Base-by-base conservation (phyloP, 345 rosid genomes). In the Jatropha curcas region DNA sequence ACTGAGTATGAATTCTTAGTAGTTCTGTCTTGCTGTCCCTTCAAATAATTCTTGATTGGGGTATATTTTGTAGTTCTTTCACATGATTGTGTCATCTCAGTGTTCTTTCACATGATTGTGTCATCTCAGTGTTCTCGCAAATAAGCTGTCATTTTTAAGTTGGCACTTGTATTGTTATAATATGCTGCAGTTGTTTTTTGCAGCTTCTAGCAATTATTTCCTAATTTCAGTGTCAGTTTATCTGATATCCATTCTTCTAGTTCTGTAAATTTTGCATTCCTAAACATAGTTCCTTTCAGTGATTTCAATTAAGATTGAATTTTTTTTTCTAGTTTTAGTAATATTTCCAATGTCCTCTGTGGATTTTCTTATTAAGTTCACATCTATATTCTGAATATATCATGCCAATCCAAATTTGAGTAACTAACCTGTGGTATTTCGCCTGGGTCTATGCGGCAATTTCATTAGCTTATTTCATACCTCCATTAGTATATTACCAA, bases 401-500 rank as follows among this genome's bases (percentile, higher is more conserved):
- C 31, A 65, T 66, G 25, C 31, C 14, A 19, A 64, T 65, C 55
- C 24, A 27, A 5, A 10, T 39, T 65, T 27, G 17, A 31, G 31
- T 11, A 41, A 14, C 27, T 46, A 27, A 65, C 43, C 19, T 34
- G 7, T 17, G 7, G 58, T 35, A 30, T 67, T 19, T 50, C 17
- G 50, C 31, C 43, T 43, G 7, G 30, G 25, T 20, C 59, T 50
- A 50, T 4, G 41, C 19, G 50, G 14, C 35, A 27, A 39, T 33
- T 56, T 4, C 16, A 55, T 35, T 31, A 19, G 37, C 7, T 34
- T 62, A 10, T 20, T 43, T 2, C 8, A 27, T 58, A n/a, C 58
- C 45, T 35, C 20, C 13, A 31, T 71, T 63, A 65, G 71, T 27
- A 61, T 33, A 11, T 70, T 60, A 5, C 7, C n/a, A 37, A 78